Evolutionary conservation across 2,329 filamentous ascomycete genomes (phyloP).

Genomic region (Dichotomopilus funicola): DNA sequence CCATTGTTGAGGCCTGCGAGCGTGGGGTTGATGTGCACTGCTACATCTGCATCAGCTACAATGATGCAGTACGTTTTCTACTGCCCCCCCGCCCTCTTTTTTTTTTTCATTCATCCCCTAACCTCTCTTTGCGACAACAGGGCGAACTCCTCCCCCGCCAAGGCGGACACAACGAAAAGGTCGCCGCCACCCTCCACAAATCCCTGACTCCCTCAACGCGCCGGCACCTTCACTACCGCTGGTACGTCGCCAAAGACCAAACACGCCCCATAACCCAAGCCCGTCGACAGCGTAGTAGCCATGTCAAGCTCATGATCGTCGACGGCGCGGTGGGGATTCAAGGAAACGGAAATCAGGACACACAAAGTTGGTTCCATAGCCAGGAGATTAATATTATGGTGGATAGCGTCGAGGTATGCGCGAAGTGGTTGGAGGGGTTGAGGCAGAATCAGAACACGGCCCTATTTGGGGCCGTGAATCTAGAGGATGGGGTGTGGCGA

Average conservation of each 20-base stretch:
- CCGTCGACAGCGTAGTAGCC: constrained; percentile 61
- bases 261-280: constrained; percentile 58
- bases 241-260: constrained; percentile 71
- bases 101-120: not conserved
- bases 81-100: constrained; percentile 4
- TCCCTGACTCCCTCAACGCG: constrained; percentile 35
- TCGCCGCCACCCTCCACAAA: constrained; percentile 45
- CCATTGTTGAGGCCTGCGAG: constrained; percentile 57
- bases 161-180: constrained; percentile 23
- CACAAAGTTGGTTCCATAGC: constrained; percentile 71
- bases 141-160: constrained; percentile 62
- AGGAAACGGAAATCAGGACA: constrained; percentile 75
- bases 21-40: constrained; percentile 62
- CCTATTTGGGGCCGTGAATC: constrained; percentile 47
- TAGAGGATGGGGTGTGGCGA: constrained; percentile 56
- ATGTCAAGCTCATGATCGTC: constrained; percentile 71
- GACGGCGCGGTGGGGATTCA: constrained; percentile 64
- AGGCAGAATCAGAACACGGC: constrained; percentile 56
- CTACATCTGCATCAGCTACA: constrained; percentile 73
- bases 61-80: constrained; percentile 49
- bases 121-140: constrained; percentile 23
- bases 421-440: constrained; percentile 51
- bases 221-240: constrained; percentile 52
- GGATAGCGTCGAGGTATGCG: constrained; percentile 56
- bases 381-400: constrained; percentile 74